Base-by-base conservation (phyloP, 306 rosid genomes). In the Abrus pulchellus region DNA sequence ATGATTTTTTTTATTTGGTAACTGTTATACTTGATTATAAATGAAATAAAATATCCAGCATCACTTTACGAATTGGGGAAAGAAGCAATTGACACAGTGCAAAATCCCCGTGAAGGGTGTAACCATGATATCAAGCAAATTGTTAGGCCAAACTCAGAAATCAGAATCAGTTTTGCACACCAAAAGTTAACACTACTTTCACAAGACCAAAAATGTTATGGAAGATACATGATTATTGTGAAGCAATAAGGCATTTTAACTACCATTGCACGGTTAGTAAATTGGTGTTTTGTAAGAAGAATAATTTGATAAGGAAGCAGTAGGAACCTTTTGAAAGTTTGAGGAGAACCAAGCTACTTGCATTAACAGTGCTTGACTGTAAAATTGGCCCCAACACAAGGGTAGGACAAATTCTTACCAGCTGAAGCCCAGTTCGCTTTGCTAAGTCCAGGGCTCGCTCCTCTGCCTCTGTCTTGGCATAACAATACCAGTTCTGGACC, bases 401-500 rank as follows among this genome's bases (percentile, higher is more conserved):
- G 43, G 85, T 32, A 27, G 97, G 97, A 76, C 93, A 92, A 27
- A 92, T 74, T 34, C 84, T 73, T 32, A 92, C 94, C 33, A 90
- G 53, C 30, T 50, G 50, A 36, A 91, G 89, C 41, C 97, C 93
- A 2, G 70, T 85, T 78, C 50, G 82, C 63, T 60, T 84, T 2
- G 87, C 93, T 78, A 90, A 92, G 62, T 88, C 87, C 45, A 79
- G 20, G 9, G 94, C 94, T 76, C 87, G 89, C 77, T 79, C 77
- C 77, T 94, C 97, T 54, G 98, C 97, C 83, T 85, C 84, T 36
- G 94, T 92, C 89, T 94, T 94, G 40, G 97, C 82, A 55, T 78
- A 87, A 52, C 61, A 85, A 67, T 94, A 94, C 97, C 97, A 94
- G 77, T 90, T 87, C 97, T 94, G 90, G 64, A 73, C 55, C 74